Base-by-base conservation (phyloP, 495 filamentous ascomycete species). In the Penicillium canescens region DNA sequence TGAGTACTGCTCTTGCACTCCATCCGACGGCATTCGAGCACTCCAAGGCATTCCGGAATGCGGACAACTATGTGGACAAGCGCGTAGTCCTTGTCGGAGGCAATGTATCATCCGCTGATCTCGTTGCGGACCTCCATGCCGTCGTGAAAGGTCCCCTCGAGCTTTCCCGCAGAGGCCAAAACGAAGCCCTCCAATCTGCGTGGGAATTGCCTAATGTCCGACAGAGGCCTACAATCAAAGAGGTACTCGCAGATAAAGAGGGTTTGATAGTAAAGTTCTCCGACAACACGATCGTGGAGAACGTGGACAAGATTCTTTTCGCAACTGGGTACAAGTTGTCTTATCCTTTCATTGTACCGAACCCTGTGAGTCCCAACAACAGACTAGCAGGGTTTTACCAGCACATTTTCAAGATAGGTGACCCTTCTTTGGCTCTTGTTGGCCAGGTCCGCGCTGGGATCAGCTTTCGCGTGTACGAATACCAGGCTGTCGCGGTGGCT, bases 391-490 rank as follows among this genome's bases (percentile, higher is more conserved):
- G 68, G 1, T 62, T 71, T 46, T 71, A 68, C 45, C 59, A 68
- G 24, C 65, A 68, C 37, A 59, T 71, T 9, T 68, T 65, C 54
- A 61, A 60, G 31, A 67, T 66, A 20, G 57, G 59, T 0, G 65
- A 71, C 33, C 65, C 65, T 24, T 65, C 59, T 4, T 40, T 71
- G 6, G 63, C 65, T 3, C 41, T 68, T 4, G 57, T 71, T 1
- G 65, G 68, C 2, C 59, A 79, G 70, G 68, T 78, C 0, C 69
- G 71, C n/a, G 78, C 68, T 31, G 78, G 68, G 0, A 69, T 82
- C 38, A 80, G 76, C 14, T 79, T 82, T 64, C 67, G 70, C 2
- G 71, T 80, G 1, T 81, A 79, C 47, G 78, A 82, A 61, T 81
- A 76, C 65, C 80, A 82, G 59, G 78, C 78, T 10, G 74, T 81